Conservation (phyloP, 306 rosid genomes). For the Begonia masoniana region DNA sequence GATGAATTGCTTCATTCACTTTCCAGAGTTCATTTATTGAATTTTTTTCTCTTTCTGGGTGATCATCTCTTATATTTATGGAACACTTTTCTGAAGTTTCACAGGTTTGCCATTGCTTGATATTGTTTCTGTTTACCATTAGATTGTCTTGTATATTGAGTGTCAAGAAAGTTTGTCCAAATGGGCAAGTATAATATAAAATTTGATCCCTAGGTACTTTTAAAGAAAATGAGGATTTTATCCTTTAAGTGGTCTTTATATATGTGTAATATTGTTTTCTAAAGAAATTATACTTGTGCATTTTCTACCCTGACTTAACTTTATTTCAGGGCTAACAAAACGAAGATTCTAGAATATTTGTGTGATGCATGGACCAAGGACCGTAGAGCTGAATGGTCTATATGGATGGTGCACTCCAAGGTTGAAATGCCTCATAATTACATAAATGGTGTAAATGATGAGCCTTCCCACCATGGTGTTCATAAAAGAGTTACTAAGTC, state of each 20-base stretch:
- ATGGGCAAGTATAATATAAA: background rate
- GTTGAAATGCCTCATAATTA: constrained; percentile 93
- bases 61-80: constrained; percentile 71
- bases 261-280: background rate
- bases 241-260: constrained; percentile 5
- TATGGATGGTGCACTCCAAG: constrained; percentile 90
- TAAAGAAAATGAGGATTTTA: background rate
- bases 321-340: constrained; percentile 50
- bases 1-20: constrained; percentile 29
- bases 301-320: constrained; percentile 9
- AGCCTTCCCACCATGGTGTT: constrained; percentile 30
- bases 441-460: constrained; percentile 41
- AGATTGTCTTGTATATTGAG: constrained; percentile 4
- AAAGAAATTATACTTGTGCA: background rate
- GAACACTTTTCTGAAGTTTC: constrained; percentile 63
- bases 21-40: constrained; percentile 35
- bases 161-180: background rate
- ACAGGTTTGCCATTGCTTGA: constrained; percentile 42
- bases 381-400: constrained; percentile 87
- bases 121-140: constrained; percentile 4
- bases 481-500: constrained; percentile 49
- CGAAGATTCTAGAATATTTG: constrained; percentile 50
- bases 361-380: constrained; percentile 62
- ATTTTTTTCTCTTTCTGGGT: constrained; percentile 39
- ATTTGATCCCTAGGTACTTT: background rate